These are phyloP conservation scores for Carex parvula DNA, from an alignment of 176 grass and related monocot species.

Conservation along the genomic window DNA sequence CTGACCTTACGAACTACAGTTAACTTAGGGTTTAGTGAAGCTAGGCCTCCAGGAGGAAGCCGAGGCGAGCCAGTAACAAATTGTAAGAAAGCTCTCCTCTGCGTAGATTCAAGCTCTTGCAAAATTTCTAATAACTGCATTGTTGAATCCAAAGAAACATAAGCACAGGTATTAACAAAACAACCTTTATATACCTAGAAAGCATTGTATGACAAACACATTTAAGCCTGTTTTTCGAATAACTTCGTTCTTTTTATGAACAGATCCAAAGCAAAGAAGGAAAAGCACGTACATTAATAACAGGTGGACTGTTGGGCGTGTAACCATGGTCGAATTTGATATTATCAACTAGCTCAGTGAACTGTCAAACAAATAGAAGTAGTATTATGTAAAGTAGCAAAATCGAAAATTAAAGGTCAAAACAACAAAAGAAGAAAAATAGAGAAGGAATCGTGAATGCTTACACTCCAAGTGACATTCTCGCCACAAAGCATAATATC, in stretches of 20 bases:
- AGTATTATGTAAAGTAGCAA: conserved; percentile 26
- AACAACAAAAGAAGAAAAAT: not conserved
- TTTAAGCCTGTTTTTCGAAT: conserved; percentile 19
- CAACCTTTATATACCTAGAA: conserved; percentile 5
- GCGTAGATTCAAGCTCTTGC: conserved; percentile 60
- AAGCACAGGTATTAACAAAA: not conserved
- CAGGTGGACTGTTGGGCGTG: conserved; percentile 65
- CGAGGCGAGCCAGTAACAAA: conserved; percentile 93
- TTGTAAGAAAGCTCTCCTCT: conserved; percentile 91
- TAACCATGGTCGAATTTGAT: conserved; percentile 99
- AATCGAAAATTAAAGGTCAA: conserved; percentile 18
- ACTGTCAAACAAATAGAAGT: conserved; percentile 46
- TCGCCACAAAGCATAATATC: conserved; percentile 81
- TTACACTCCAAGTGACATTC: conserved; percentile 86
- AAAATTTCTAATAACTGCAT: conserved; percentile 86
- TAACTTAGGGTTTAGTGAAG: conserved; percentile 79
- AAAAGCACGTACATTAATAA: conserved; percentile 59
- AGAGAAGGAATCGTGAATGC: conserved; percentile 25
- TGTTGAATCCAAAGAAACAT: conserved; percentile 29
- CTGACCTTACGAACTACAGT: conserved; percentile 96
- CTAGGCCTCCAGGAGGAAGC: conserved; percentile 81
- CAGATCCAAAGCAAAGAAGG: not conserved
- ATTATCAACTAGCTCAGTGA: conserved; percentile 78
- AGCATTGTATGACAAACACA: not conserved
- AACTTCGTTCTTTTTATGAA: not conserved